Evolutionary conservation across 306 rosid species (phyloP).

Genomic region (Lathyrus aphaca): DNA sequence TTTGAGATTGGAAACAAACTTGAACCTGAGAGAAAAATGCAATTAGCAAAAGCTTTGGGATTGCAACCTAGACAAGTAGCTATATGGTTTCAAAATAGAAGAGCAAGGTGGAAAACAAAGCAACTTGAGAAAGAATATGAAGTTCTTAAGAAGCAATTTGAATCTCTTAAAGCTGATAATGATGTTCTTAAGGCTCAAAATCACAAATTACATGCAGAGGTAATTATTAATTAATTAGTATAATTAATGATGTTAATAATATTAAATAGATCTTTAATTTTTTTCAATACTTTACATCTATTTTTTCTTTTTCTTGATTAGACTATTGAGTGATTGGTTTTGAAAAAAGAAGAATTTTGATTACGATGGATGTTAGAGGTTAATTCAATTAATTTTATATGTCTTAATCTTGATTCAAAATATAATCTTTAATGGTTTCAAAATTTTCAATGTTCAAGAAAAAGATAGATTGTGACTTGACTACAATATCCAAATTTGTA

Average conservation of each 20-base stretch:
- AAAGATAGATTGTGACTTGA: background rate
- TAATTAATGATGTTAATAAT: background rate
- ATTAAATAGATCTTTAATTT: background rate
- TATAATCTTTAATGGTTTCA: background rate
- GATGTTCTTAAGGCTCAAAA: conserved; percentile 77
- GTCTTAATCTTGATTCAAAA: conserved; percentile 21
- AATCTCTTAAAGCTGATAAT: conserved; percentile 74
- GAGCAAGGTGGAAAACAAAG: conserved; percentile 97
- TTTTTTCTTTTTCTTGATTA: background rate
- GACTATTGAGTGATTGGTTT: background rate
- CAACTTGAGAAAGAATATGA: conserved; percentile 85
- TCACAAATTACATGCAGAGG: conserved; percentile 78
- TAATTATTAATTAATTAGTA: conserved; percentile 16
- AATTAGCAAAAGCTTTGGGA: conserved; percentile 79
- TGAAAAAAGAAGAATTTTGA: background rate
- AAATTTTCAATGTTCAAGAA: background rate
- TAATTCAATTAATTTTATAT: background rate
- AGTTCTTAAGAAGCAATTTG: conserved; percentile 80
- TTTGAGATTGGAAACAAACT: conserved; percentile 93
- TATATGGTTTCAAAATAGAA: conserved; percentile 93
- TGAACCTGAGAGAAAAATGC: conserved; percentile 89
- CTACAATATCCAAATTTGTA: conserved; percentile 5
- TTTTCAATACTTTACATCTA: background rate
- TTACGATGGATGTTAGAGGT: background rate
- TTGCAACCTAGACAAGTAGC: conserved; percentile 90